Base-by-base conservation (phyloP, 805 yeast genomes). In the Candida montana region DNA sequence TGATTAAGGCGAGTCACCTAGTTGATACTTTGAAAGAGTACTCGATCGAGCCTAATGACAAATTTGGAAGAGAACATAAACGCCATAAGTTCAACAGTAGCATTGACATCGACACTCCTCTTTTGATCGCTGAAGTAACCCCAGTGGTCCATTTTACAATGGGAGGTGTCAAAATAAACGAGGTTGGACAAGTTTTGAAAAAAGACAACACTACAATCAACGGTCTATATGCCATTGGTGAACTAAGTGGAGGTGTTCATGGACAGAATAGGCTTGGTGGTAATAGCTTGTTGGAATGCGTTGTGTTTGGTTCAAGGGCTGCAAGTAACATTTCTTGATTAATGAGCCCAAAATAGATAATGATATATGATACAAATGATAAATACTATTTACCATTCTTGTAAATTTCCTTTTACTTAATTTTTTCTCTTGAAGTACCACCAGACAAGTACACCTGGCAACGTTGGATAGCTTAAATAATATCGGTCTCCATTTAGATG, bases 201-300 rank as follows among this genome's bases (percentile, higher is more conserved):
- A 52, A 59, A 32, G 50, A 63, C 26, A 61, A 57, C 33, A 52
- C 58, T 15, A 42, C 57, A 2, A 50, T 67, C 8, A 52, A 59
- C 2, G 79, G 80, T 13, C 52, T 80, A 9, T 79, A 66, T 55
- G 85, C 85, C 0, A 75, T 75, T 17, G 88, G 87, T 12, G 87
- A 81, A 55, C 73, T 77, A 17, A 73, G 81, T 36, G 86, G 85
- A 16, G 87, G 85, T 33, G 74, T 80, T 5, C 86, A 80, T 54
- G 87, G 87, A 10, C 70, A 65, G 13, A 77, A 77, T 51, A 68
- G 85, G 57, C 58, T 81, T 2, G 58, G 52, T n/a, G 58, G 58
- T 13, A 54, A 54, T 36, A 51, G 56, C 15, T 37, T 54, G 8
- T 33, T 54, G 26, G 58, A 54, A 35, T 54, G 58, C 40, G 52